phyloP scores from a whole-genome alignment of 192 early-diverging fungal genomes.

The Hyaloraphidium curvatum region DNA sequence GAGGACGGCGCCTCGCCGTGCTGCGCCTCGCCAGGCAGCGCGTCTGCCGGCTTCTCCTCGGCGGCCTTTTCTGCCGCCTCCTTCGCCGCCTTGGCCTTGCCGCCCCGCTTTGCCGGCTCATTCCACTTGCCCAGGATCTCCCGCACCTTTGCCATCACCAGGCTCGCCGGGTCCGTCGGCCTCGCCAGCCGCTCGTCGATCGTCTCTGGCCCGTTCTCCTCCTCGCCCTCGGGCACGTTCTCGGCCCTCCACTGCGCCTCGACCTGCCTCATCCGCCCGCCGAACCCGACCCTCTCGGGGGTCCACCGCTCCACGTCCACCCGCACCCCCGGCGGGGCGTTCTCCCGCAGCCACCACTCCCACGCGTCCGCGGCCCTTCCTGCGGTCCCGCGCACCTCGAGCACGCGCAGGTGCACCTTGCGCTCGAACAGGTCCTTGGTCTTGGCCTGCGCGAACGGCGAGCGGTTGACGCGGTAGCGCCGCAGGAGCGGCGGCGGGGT shows the following conservation, averaged over 20 bases:
- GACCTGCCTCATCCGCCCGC: constrained; percentile 7
- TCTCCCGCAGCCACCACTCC: constrained; percentile 46
- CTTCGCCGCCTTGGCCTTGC: background rate
- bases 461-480: constrained; percentile 73
- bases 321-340: constrained; percentile 70
- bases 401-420: constrained; percentile 58
- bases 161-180: background rate
- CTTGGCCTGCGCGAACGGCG: constrained; percentile 92
- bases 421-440: constrained; percentile 92
- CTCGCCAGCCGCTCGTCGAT: background rate
- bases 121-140: background rate
- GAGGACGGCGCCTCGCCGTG: too few relatives aligned
- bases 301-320: constrained; percentile 57
- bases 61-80: background rate
- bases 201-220: background rate
- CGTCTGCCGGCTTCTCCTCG: background rate
- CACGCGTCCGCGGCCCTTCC: constrained; percentile 31
- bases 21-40: too few relatives aligned
- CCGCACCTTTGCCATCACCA: background rate
- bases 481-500: constrained; percentile 47
- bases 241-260: constrained; percentile 9
- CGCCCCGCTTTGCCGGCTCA: background rate
- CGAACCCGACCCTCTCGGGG: constrained; percentile 31
- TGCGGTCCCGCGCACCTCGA: constrained; percentile 59
- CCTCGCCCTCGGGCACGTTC: constrained; percentile 1